Conservation (phyloP, 176 grass and related monocot genomes). For the Ampelocalamus luodianensis region DNA sequence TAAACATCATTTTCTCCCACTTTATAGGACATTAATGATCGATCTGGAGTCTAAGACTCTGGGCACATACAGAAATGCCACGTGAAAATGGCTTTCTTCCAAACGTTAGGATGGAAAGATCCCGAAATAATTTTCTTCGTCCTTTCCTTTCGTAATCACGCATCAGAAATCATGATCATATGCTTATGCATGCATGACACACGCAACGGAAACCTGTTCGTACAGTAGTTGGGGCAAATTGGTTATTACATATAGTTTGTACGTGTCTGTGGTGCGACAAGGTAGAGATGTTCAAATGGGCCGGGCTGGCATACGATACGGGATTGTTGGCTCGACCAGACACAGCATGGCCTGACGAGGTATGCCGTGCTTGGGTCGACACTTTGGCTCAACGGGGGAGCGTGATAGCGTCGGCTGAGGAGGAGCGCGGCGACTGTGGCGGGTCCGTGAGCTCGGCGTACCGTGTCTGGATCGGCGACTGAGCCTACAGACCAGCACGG, state of each 20-base stretch:
- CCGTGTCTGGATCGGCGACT: too few relatives aligned
- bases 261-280: too few relatives aligned
- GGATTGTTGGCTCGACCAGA: too few relatives aligned
- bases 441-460: too few relatives aligned
- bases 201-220: neutral
- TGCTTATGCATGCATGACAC: slow-evolving; percentile 4
- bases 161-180: neutral
- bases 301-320: too few relatives aligned
- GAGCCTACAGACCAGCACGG: too few relatives aligned
- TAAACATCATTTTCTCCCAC: slow-evolving; percentile 9
- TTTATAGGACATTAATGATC: neutral
- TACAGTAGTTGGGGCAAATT: neutral
- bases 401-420: too few relatives aligned
- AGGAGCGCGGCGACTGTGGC: too few relatives aligned
- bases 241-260: neutral
- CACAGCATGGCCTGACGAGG: too few relatives aligned
- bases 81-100: neutral
- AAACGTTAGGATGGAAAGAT: neutral
- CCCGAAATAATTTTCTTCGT: neutral
- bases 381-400: too few relatives aligned
- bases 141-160: neutral
- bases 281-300: too few relatives aligned
- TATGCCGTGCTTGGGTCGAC: too few relatives aligned
- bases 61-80: neutral
- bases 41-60: neutral